Base-by-base conservation (phyloP, 2,329 filamentous ascomycete species). In the Kalaharituber pfeilii region DNA sequence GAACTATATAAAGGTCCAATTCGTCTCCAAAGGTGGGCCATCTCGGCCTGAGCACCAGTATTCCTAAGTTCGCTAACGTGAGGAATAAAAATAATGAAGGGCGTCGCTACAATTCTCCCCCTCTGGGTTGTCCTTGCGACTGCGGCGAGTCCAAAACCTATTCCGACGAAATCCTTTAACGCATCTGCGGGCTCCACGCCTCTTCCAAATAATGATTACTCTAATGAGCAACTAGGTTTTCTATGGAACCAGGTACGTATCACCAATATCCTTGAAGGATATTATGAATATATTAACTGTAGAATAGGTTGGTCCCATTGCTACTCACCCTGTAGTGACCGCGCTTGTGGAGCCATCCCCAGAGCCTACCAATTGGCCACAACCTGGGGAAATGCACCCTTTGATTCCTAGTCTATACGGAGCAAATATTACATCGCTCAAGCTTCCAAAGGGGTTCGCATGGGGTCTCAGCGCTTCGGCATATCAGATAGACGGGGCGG, bases 401-500 rank as follows among this genome's bases (percentile, higher is more conserved):
- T 63, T 71, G 18, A 68, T 73, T 28, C 22, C 55, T 9, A 54
- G 64, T 66, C 22, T 65, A 9, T 66, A 65, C 36, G 62, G 67
- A 39, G 60, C 63, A 0, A 63, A 68, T n/a, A 56, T 66, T 7
- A 61, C 63, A 13, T 62, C 64, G 25, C 57, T 66, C 39, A 69
- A 69, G 57, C 65, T 74, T 2, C 71, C 71, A 0, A 58, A 65
- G 3, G 65, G 67, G 27, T 73, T 73, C 54, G 65, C 66, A 28
- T 71, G 69, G 69, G 69, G 69, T 2, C 61, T 71, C 9, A 69
- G 68, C 44, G 66, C 67, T 22, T 67, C 65, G 5, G 63, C 67
- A 0, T 71, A 70, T 52, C 69, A 71, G 55, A 68, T 71, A 50
- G 69, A 71, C 56, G 69, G 69, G n/a, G 69, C 68, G 3, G 69